A percentile compares a stretch with the other conserved stretches of the same genome.
Evolutionary conservation across 75 land plant genomes (phyloP).

Genomic region (Isoetes taiwanensis): DNA sequence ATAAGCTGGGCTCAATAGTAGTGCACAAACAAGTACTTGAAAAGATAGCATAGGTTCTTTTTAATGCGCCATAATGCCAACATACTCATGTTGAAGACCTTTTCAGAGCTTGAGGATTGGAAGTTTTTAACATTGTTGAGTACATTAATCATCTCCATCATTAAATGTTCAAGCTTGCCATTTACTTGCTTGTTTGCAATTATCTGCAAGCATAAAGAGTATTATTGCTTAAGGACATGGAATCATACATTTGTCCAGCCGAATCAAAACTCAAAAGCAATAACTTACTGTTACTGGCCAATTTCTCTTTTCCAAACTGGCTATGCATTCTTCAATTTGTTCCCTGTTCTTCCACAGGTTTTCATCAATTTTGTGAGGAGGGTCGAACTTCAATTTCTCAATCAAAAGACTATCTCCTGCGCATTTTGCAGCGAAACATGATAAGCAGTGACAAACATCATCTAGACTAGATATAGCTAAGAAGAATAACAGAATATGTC

Average conservation of each 20-base stretch:
- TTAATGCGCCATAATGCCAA: too few relatives aligned
- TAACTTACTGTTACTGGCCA: slow-evolving; percentile 43
- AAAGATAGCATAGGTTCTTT: too few relatives aligned
- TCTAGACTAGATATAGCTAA: too few relatives aligned
- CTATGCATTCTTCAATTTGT: slow-evolving; percentile 77
- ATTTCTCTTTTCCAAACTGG: slow-evolving; percentile 33
- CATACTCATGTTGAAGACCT: slow-evolving; percentile 69
- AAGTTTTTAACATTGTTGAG: slow-evolving; percentile 46
- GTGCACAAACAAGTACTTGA: too few relatives aligned
- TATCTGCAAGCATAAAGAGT: neutral
- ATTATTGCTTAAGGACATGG: neutral
- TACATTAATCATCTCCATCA: slow-evolving; percentile 21
- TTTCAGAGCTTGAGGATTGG: slow-evolving; percentile 59
- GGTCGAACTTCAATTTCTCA: slow-evolving; percentile 26
- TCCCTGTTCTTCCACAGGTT: slow-evolving; percentile 94
- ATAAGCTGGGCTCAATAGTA: too few relatives aligned
- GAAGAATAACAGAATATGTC: too few relatives aligned
- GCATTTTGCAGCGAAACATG: too few relatives aligned
- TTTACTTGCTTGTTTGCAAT: slow-evolving; percentile 16
- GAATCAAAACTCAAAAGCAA: slow-evolving; percentile 13
- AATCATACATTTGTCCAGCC: neutral
- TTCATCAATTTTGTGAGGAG: slow-evolving; percentile 91
- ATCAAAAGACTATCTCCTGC: slow-evolving; percentile 26
- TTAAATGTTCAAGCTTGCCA: slow-evolving; percentile 25
- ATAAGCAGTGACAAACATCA: too few relatives aligned